Conservation (phyloP, 179 eudicot genomes). For the Amaranthus tricolor region DNA sequence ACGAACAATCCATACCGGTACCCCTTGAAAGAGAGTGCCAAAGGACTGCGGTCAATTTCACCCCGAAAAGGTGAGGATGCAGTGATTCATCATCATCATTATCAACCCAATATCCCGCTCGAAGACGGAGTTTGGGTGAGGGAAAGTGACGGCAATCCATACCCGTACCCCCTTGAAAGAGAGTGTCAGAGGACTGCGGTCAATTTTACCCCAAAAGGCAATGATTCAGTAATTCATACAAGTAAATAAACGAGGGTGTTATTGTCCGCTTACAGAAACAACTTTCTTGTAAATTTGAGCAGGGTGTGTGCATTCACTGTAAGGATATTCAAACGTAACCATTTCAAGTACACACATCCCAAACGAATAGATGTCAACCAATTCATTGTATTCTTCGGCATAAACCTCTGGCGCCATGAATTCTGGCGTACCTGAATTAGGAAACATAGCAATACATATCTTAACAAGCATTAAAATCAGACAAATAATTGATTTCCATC, state of each 20-base stretch:
- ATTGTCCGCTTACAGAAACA: constrained; percentile 30
- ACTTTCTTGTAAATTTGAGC: constrained; percentile 48
- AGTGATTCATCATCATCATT: no score
- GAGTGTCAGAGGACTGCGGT: no score
- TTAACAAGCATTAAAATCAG: neutral
- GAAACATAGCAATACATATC: neutral
- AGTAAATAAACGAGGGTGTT: neutral
- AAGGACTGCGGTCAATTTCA: no score
- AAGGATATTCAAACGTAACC: constrained; percentile 41
- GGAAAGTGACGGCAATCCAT: no score
- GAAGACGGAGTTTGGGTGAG: no score
- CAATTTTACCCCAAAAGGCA: no score
- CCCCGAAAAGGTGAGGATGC: no score
- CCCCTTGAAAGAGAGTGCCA: no score
- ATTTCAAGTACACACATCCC: constrained; percentile 42
- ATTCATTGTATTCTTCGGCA: constrained; percentile 43
- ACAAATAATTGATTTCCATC: neutral
- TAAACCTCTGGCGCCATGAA: constrained; percentile 57
- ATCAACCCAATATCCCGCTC: no score
- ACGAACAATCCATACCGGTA: no score
- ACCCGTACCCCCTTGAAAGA: no score
- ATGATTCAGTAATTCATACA: neutral
- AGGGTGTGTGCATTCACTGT: constrained; percentile 44
- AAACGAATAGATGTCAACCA: constrained; percentile 39
- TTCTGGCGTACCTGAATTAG: constrained; percentile 43